Conservation (phyloP, 495 filamentous ascomycete species). For the Xylaria venustula region DNA sequence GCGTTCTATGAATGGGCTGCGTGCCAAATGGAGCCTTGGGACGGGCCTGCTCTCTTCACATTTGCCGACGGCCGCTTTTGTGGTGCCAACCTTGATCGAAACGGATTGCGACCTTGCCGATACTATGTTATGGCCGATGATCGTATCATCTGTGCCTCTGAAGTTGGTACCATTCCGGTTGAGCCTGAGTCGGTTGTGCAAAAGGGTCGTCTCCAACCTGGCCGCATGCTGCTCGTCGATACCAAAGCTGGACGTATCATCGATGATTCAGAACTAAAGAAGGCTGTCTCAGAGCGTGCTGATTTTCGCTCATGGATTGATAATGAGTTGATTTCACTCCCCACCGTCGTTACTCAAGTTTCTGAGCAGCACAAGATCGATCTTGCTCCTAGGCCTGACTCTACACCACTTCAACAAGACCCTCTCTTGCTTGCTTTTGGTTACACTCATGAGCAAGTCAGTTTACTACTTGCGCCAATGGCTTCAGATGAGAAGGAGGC, state of each 20-base stretch:
- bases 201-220: slow-evolving; percentile 93
- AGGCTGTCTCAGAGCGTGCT: slow-evolving; percentile 76
- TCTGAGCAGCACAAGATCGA: slow-evolving; percentile 44
- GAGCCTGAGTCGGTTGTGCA: slow-evolving; percentile 89
- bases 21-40: slow-evolving; percentile 99
- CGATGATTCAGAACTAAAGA: slow-evolving; percentile 91
- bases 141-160: slow-evolving; percentile 96
- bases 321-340: slow-evolving; percentile 75
- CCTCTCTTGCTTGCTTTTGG: slow-evolving; percentile 84
- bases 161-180: slow-evolving; percentile 92
- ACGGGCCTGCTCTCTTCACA: slow-evolving; percentile 95
- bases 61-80: slow-evolving; percentile 98
- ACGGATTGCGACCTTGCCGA: slow-evolving; percentile 93
- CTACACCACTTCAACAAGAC: slow-evolving; percentile 78
- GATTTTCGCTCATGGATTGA: slow-evolving; percentile 91
- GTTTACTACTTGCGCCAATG: slow-evolving; percentile 92
- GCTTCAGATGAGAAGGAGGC: slow-evolving; percentile 98
- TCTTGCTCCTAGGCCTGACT: slow-evolving; percentile 64
- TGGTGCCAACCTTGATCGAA: slow-evolving; percentile 97
- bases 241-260: slow-evolving; percentile 94
- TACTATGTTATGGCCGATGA: slow-evolving; percentile 99
- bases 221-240: slow-evolving; percentile 97
- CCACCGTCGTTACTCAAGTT: slow-evolving; percentile 59
- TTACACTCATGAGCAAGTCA: slow-evolving; percentile 97
- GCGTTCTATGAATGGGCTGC: slow-evolving; percentile 99